Base-by-base conservation (phyloP, 2,329 filamentous ascomycete species). In the Thermochaetoides dissita region DNA sequence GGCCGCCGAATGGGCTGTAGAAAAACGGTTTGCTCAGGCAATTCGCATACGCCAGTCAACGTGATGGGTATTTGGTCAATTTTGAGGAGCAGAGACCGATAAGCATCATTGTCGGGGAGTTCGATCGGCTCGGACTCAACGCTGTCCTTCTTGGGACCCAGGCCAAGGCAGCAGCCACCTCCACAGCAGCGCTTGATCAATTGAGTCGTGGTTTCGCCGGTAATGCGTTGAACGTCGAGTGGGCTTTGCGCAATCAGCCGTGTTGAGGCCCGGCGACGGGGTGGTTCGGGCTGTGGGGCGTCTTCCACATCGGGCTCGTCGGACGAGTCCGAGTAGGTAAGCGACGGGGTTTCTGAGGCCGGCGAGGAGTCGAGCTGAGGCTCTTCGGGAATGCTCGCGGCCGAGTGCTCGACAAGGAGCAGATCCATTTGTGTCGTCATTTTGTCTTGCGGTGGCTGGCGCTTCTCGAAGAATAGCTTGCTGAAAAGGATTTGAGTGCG, bases 61-160 rank as follows among this genome's bases (percentile, higher is more conserved):
- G 72, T 68, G 39, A 78, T 84, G 6, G 81, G 82, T 41, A 96
- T 76, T 30, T 79, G 72, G 44, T 78, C 77, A 46, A 96, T 71
- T 53, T 81, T 83, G 51, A 96, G 71, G 40, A 79, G 70, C 38
- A 98, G 71, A 46, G 81, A 84, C 43, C 76, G 72, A 65, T 84
- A 98, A 10, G 91, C 91, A 46, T 81, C 73, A 54, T 94, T 96
- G 59, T 91, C 78, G 1, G 89, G 88, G 2, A 76, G 56, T 10
- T 65, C 54, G 12, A 80, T 59, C 6, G 56, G 57, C 53, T 79
- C 74, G 44, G 69, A 75, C 34, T 71, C 62, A 37, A 74, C 46
- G 30, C 63, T 64, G 2, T 66, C 59, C 39, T 62, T 64, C 48
- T 65, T 63, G 39, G 59, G 41, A 38, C 60, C 62, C 38, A 68